Percentiles rank a stretch among this genome's conserved stretches.
These are phyloP conservation scores for Ceratobasidium sp. DNA, from an alignment of 1,284 basidiomycete genomes.

Conservation along the genomic window DNA sequence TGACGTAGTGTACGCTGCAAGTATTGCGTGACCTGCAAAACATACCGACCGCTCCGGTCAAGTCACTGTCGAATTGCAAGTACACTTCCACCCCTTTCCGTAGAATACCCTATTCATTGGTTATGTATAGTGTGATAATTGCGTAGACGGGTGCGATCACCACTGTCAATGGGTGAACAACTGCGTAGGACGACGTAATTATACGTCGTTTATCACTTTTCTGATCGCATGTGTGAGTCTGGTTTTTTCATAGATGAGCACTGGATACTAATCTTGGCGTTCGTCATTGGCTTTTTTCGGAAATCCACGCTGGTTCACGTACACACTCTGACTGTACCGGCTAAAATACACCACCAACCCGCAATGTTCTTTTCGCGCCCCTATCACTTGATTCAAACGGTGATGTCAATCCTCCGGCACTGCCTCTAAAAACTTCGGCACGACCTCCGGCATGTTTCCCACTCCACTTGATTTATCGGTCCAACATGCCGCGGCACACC, in stretches of 20 bases:
- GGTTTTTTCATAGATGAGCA: background rate
- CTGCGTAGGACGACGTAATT: constrained; percentile 90
- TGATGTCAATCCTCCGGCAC: no score
- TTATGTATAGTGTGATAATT: constrained; percentile 81
- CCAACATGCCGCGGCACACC: constrained; percentile 8
- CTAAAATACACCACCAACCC: no score
- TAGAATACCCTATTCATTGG: background rate
- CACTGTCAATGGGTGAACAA: constrained; percentile 97
- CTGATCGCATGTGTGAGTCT: constrained; percentile 73
- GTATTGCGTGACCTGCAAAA: constrained; percentile 89
- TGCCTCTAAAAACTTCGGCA: no score
- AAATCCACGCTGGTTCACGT: background rate
- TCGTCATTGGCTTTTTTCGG: background rate
- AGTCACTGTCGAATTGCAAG: constrained; percentile 91
- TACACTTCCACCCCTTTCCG: constrained; percentile 38
- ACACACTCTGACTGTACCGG: background rate
- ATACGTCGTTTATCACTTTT: constrained; percentile 86
- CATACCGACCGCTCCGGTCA: constrained; percentile 87
- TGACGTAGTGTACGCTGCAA: constrained; percentile 87
- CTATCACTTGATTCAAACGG: no score
- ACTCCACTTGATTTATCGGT: background rate
- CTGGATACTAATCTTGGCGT: background rate
- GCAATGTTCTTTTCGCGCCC: no score
- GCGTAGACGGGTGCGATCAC: constrained; percentile 88
- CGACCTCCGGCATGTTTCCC: no score